phyloP scores from a whole-genome alignment of 805 yeast species.

The Candida adriatica region DNA sequence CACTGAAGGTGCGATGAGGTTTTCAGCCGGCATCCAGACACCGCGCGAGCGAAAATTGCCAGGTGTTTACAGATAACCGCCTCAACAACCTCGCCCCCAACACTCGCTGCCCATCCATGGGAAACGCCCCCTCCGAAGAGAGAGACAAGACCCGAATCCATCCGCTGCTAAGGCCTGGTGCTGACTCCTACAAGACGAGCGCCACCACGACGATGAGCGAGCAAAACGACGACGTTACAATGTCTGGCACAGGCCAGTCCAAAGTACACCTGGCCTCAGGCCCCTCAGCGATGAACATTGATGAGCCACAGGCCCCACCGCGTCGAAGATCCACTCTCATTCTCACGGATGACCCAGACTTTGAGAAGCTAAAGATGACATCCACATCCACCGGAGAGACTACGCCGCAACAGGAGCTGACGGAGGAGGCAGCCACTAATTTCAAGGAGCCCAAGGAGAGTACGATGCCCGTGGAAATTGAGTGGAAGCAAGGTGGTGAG shows the following conservation, averaged over 20 bases:
- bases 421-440: constrained; percentile 9
- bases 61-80: too few relatives aligned
- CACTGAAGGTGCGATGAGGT: too few relatives aligned
- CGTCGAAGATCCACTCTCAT: constrained; percentile 68
- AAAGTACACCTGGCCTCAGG: constrained; percentile 17
- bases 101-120: constrained; percentile 10
- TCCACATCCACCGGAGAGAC: constrained; percentile 19
- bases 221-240: constrained; percentile 23
- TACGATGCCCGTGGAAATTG: constrained; percentile 52
- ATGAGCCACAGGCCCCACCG: constrained; percentile 15
- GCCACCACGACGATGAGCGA: too few relatives aligned
- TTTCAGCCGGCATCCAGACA: too few relatives aligned
- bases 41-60: too few relatives aligned
- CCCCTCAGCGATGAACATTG: constrained; percentile 23
- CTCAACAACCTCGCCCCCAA: too few relatives aligned
- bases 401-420: constrained; percentile 7
- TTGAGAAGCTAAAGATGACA: constrained; percentile 40
- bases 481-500: constrained; percentile 95
- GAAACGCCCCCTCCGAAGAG: constrained; percentile 10
- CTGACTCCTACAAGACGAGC: too few relatives aligned
- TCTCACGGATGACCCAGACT: constrained; percentile 60
- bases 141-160: constrained; percentile 1
- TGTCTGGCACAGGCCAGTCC: constrained; percentile 23
- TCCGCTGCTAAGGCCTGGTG: too few relatives aligned
- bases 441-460: constrained; percentile 3